Evolutionary conservation across 2,329 filamentous ascomycete species (phyloP).

Genomic region (Aspergillus sp.): DNA sequence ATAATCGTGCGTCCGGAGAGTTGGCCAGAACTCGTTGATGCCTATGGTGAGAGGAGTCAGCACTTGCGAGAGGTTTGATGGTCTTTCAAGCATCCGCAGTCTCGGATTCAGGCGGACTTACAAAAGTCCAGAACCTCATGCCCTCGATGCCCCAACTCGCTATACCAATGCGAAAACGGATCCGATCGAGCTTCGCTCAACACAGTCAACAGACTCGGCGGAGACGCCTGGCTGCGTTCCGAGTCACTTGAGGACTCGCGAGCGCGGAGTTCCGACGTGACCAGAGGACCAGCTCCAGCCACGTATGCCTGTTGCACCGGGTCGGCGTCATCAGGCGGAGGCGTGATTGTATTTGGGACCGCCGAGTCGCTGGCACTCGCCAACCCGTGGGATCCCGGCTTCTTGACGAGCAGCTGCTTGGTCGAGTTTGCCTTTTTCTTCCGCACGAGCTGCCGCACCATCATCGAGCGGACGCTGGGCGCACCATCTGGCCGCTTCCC

Average conservation of each 20-base stretch:
- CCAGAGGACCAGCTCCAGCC: not conserved
- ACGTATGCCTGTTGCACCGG: not conserved
- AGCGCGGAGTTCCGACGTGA: not conserved
- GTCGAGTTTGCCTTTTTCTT: conserved; percentile 1
- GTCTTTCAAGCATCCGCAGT: not conserved
- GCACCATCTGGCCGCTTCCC: not conserved
- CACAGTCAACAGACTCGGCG: not conserved
- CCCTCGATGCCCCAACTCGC: not conserved
- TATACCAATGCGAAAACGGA: conserved; percentile 1
- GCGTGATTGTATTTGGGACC: not conserved
- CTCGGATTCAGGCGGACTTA: not conserved
- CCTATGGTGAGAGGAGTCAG: not conserved
- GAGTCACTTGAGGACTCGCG: not conserved
- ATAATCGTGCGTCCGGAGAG: not conserved
- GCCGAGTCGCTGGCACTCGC: not conserved
- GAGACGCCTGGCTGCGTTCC: not conserved
- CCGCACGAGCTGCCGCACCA: not conserved
- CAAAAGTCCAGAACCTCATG: conserved; percentile 4
- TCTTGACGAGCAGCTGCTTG: not conserved
- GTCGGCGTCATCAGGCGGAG: not conserved
- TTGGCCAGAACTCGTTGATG: conserved; percentile 3
- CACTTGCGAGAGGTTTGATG: not conserved
- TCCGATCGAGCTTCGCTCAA: not conserved
- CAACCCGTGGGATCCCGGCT: not conserved
- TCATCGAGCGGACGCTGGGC: not conserved